Conservation (phyloP, 2,329 filamentous ascomycete species). For the Triangularia setosa region DNA sequence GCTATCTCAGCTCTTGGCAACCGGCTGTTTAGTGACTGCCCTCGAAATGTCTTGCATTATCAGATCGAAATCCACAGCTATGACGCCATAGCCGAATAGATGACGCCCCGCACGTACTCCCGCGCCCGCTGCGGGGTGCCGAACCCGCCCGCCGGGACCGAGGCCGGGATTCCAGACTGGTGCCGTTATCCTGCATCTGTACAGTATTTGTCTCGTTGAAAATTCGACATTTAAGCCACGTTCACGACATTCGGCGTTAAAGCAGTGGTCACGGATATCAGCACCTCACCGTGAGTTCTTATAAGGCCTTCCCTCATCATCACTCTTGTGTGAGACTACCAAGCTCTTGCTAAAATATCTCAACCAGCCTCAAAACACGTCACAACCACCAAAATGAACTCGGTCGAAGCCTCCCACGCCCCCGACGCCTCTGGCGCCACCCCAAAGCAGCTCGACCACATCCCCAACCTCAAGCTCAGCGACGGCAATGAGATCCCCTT, state of each 20-base stretch:
- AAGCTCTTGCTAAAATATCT: not conserved
- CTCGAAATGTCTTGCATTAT: not conserved
- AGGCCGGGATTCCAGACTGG: not conserved
- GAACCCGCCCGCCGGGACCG: conserved; percentile 4
- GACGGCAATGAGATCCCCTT: conserved; percentile 71
- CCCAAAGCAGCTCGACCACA: conserved; percentile 39
- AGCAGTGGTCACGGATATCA: not conserved
- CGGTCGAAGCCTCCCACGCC: conserved; percentile 37
- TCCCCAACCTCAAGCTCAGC: conserved; percentile 65
- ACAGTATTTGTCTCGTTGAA: not conserved
- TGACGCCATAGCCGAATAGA: conserved; percentile 19
- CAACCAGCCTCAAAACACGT: conserved; percentile 28
- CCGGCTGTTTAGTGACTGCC: too few relatives aligned
- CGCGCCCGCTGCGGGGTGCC: conserved; percentile 10
- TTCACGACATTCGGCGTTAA: conserved; percentile 4
- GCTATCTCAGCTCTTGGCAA: not conserved
- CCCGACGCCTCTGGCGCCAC: conserved; percentile 37
- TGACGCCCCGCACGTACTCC: conserved; percentile 14
- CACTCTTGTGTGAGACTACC: not conserved
- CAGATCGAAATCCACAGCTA: not conserved
- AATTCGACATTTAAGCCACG: not conserved
- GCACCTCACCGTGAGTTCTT: not conserved
- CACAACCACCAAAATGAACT: conserved; percentile 37
- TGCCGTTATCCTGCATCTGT: not conserved
- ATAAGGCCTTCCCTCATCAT: not conserved